Percentiles rank a stretch among this genome's conserved stretches.
phyloP scores from a whole-genome alignment of 805 yeast species.

The Candida ipomoeae region DNA sequence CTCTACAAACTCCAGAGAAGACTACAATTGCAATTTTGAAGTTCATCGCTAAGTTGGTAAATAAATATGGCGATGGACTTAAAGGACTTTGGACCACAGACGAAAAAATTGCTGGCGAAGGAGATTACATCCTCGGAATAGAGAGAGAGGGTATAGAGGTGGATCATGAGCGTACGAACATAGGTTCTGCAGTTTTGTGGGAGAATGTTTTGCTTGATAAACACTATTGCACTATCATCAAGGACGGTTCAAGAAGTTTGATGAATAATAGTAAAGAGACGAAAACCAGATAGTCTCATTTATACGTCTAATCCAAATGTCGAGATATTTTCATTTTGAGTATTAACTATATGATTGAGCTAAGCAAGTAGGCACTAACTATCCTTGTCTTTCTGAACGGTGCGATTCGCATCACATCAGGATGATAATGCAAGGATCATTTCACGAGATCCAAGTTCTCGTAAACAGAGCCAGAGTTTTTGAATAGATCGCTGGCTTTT shows the following conservation, averaged over 20 bases:
- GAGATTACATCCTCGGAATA: slow-evolving; percentile 50
- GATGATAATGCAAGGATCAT: slow-evolving; percentile 2
- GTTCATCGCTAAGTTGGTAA: slow-evolving; percentile 71
- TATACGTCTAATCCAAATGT: neutral
- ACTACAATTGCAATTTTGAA: slow-evolving; percentile 73
- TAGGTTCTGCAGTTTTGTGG: slow-evolving; percentile 89
- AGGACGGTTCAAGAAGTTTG: slow-evolving; percentile 52
- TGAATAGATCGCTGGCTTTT: slow-evolving; percentile 41
- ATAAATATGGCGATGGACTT: slow-evolving; percentile 63
- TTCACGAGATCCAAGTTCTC: slow-evolving; percentile 41
- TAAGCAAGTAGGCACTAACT: neutral
- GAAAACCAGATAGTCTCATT: neutral
- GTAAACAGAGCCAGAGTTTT: slow-evolving; percentile 37
- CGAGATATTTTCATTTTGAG: neutral
- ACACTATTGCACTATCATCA: slow-evolving; percentile 82
- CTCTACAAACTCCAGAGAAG: slow-evolving; percentile 82
- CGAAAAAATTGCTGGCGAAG: slow-evolving; percentile 82
- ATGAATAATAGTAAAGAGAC: slow-evolving; percentile 35
- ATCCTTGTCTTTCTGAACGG: neutral
- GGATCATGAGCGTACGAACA: slow-evolving; percentile 70
- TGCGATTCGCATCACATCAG: neutral
- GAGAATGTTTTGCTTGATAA: slow-evolving; percentile 73
- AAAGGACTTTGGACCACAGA: slow-evolving; percentile 81
- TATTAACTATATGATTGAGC: neutral
- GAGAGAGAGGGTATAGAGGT: slow-evolving; percentile 44